phyloP scores from a whole-genome alignment of 225 moss, liverwort and hornwort species.

The Antitrichia curtipendula region DNA sequence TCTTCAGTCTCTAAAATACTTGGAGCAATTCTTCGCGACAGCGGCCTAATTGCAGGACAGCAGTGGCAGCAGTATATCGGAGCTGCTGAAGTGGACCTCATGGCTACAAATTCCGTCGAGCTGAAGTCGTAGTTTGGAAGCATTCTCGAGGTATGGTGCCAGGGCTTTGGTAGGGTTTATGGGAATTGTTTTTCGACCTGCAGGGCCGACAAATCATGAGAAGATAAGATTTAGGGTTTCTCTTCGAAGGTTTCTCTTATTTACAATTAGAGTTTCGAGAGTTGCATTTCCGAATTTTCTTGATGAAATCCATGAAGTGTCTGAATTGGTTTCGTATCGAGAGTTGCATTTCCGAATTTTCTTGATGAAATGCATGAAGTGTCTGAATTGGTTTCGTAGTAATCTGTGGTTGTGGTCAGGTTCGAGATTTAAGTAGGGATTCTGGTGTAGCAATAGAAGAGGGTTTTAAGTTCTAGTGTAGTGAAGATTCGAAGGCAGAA shows the following conservation, averaged over 20 bases:
- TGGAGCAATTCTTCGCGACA: background rate
- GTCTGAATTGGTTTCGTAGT: background rate
- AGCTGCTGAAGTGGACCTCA: background rate
- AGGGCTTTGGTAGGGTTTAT: slow-evolving; percentile 7
- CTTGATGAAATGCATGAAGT: background rate
- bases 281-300: too few species aligned
- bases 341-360: too few species aligned
- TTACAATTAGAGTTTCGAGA: background rate
- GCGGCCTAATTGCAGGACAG: background rate
- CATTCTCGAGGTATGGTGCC: background rate
- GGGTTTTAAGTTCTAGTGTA: background rate
- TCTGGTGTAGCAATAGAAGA: background rate
- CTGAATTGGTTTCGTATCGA: too few species aligned
- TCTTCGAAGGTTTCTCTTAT: background rate
- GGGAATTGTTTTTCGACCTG: background rate
- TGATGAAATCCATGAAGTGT: background rate
- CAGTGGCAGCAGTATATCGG: background rate
- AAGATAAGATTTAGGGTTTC: slow-evolving; percentile 11
- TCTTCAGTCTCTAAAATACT: background rate
- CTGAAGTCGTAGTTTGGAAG: background rate
- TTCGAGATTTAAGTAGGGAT: background rate
- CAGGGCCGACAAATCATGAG: background rate
- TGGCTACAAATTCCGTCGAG: background rate
- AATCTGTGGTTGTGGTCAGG: background rate
- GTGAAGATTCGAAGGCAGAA: background rate